Conservation (phyloP, 2,329 filamentous ascomycete genomes). For the Teratosphaeria epicoccoides region DNA sequence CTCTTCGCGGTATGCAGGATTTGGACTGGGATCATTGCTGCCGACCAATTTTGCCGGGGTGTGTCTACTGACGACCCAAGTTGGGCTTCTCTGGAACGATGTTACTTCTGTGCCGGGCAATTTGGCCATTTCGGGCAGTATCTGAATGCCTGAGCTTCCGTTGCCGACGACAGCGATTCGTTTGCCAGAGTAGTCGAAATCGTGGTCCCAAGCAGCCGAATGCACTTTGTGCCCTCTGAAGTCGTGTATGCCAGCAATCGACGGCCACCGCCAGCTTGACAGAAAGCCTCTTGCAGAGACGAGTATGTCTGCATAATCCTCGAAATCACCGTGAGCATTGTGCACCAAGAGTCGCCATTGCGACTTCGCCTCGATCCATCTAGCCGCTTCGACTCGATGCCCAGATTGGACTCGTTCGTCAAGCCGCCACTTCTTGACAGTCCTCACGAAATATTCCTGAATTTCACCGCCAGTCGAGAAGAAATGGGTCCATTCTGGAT, state of each 20-base stretch:
- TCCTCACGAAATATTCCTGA: constrained; percentile 30
- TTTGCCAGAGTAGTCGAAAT: constrained; percentile 19
- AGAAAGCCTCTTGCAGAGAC: constrained; percentile 20
- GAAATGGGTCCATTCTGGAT: constrained; percentile 19
- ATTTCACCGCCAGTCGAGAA: constrained; percentile 33
- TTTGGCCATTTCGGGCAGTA: constrained; percentile 26
- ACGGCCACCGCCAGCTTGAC: constrained; percentile 23
- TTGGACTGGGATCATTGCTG: constrained; percentile 9
- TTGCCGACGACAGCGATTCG: constrained; percentile 23
- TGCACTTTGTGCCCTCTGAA: constrained; percentile 28
- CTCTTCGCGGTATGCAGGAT: constrained; percentile 15
- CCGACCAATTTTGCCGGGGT: constrained; percentile 10
- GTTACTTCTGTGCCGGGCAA: constrained; percentile 20
- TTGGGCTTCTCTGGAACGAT: constrained; percentile 28
- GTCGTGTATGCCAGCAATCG: constrained; percentile 23
- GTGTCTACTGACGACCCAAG: constrained; percentile 25
- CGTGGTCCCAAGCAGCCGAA: constrained; percentile 24
- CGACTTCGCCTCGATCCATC: constrained; percentile 28
- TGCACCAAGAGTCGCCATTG: constrained; percentile 29
- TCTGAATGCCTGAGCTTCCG: constrained; percentile 30
- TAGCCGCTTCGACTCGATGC: constrained; percentile 27
- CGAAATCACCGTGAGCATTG: constrained; percentile 14
- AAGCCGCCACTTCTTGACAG: constrained; percentile 30
- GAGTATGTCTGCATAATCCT: constrained; percentile 27
- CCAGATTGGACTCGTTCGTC: constrained; percentile 29